Evolutionary conservation across 768 basidiomycete species (phyloP).

Genomic region (Candolleomyces eurysporus): DNA sequence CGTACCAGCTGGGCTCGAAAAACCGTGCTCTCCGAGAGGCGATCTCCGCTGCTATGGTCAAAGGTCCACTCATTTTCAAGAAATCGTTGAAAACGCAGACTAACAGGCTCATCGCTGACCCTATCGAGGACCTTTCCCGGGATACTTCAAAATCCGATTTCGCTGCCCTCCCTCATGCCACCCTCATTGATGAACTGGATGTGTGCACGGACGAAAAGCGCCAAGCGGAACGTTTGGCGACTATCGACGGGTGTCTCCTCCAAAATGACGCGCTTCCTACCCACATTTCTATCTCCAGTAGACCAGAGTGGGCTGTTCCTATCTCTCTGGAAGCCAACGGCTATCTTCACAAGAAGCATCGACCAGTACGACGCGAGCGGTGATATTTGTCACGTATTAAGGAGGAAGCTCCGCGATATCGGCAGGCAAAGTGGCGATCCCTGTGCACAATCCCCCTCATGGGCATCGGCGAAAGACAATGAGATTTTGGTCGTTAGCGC

Average conservation of each 20-base stretch:
- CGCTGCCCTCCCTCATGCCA: neutral
- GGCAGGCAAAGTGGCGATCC: no score
- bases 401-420: neutral
- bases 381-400: neutral
- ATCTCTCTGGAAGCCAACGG: neutral
- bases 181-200: slow-evolving; percentile 12
- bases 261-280: neutral
- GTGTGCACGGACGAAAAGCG: slow-evolving; percentile 9
- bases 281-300: slow-evolving; percentile 12
- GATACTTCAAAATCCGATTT: neutral
- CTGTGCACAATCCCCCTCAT: neutral
- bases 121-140: neutral
- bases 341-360: neutral
- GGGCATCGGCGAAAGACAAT: slow-evolving; percentile 7
- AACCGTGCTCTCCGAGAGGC: neutral
- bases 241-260: slow-evolving; percentile 2
- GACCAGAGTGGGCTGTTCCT: slow-evolving; percentile 10
- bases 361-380: neutral
- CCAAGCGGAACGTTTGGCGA: slow-evolving; percentile 7
- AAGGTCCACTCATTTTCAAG: neutral
- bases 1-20: slow-evolving; percentile 5
- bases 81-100: slow-evolving; percentile 3
- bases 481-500: neutral
- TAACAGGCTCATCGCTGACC: slow-evolving; percentile 5
- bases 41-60: neutral